Evolutionary conservation across 169 alveolate genomes (phyloP).

Genomic region (Eimeria acervulina): DNA sequence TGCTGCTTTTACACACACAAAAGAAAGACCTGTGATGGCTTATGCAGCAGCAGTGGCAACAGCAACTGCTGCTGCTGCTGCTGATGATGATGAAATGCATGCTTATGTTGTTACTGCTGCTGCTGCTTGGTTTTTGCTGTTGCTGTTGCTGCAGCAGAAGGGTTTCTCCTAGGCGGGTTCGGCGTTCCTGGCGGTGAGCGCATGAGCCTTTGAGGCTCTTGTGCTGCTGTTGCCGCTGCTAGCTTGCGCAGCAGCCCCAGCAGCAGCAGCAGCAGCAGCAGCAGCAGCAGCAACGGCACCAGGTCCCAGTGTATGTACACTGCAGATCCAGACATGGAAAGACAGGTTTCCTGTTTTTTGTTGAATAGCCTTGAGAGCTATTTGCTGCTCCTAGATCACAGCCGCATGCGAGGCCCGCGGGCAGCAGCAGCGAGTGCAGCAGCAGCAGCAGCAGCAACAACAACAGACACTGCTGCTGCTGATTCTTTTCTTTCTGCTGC

Average conservation of each 20-base stretch:
- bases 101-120: not conserved
- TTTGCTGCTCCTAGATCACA: not conserved
- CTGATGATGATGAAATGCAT: not conserved
- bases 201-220: constrained; percentile 4
- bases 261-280: not conserved
- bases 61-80: not conserved
- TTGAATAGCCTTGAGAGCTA: not conserved
- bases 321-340: not conserved
- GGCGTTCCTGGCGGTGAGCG: constrained; percentile 44
- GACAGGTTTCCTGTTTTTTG: not conserved
- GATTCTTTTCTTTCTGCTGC: not conserved
- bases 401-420: not conserved
- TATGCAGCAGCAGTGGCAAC: not conserved
- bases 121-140: not conserved
- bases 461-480: not conserved
- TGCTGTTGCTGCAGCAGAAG: not conserved
- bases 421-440: not conserved
- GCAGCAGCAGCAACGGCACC: constrained; percentile 22
- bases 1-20: not conserved
- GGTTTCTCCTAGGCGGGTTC: not conserved
- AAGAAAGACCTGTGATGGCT: not conserved
- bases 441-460: too few species aligned
- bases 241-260: not conserved
- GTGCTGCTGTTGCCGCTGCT: constrained; percentile 33
- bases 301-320: not conserved